Evolutionary conservation across 164 flowering plant genomes (phyloP), one percentile per base, ranked within the genome.

Genomic region (Akebia trifoliata): DNA sequence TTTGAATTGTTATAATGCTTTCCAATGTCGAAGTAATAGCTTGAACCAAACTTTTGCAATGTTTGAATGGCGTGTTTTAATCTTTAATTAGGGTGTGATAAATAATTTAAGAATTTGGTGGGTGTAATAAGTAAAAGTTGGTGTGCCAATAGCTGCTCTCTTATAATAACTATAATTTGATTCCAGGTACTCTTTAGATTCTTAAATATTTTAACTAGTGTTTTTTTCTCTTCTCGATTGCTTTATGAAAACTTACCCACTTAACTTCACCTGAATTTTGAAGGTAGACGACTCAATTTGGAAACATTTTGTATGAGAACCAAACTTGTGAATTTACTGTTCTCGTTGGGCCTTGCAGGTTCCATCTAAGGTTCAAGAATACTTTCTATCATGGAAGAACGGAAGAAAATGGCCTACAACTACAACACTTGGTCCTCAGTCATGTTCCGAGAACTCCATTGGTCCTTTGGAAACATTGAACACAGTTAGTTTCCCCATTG

Each of bases 371-470:
- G 37, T 86, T 32, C 81, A 74, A 34, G 66, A 65, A 22, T 76
- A 81, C 8, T 76, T 81, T 57, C 34, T 63, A 8, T 60, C 74
- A 12, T 79, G 86, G 86, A 86, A 72, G 65, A 61, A 62, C 17
- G 56, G 54, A 35, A 46, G 61, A 50, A 71, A 51, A 67, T 53
- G 43, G 32, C 58, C 53, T 12, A 35, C 11, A 6, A 34, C 49
- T 24, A 46, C 38, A 20, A 39, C 40, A 35, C 42, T 46, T 36
- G 20, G 53, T 24, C 42, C 26, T 53, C 46, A 37, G 17, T 20
- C 59, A 10, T 39, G 40, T 25, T 28, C 21, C 17, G 50, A 60
- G 42, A 52, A 37, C 50, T 26, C 72, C n/a, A 12, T 28, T 32
- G 31, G 7, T 32, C 29, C 18, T 11, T 8, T 10, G 7, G 47